Percentiles rank a stretch among this genome's conserved stretches.
phyloP scores from a whole-genome alignment of 108 stramenopile species.

The Nitzschia putrida region DNA sequence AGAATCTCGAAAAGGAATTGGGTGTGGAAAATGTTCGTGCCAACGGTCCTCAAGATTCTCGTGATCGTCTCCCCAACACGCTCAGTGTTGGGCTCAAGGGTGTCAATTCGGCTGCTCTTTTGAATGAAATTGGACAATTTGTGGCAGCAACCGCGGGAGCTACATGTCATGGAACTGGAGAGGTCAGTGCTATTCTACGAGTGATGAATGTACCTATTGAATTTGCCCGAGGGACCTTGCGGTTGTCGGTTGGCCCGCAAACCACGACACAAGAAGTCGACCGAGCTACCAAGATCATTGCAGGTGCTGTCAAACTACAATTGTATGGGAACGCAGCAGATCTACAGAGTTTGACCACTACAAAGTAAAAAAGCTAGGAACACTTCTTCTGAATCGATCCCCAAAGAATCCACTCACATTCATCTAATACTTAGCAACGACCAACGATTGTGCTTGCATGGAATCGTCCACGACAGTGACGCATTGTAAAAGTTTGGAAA shows the following conservation, averaged over 20 bases:
- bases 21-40: conserved; percentile 45
- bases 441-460: conserved; percentile 28
- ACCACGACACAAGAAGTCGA: conserved; percentile 84
- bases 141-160: conserved; percentile 93
- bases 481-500: conserved; percentile 26
- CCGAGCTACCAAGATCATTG: conserved; percentile 75
- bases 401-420: not conserved
- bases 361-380: not conserved
- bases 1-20: conserved; percentile 43
- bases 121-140: conserved; percentile 55
- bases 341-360: not conserved
- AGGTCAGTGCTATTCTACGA: conserved; percentile 75
- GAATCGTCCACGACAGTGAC: conserved; percentile 23
- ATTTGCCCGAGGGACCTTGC: conserved; percentile 86
- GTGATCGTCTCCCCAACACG: conserved; percentile 87
- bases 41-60: conserved; percentile 79
- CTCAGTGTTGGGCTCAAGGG: conserved; percentile 83
- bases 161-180: conserved; percentile 78
- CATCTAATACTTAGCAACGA: conserved; percentile 28
- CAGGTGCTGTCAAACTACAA: conserved; percentile 51
- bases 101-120: conserved; percentile 56
- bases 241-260: conserved; percentile 88
- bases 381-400: not conserved
- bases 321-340: conserved; percentile 6
- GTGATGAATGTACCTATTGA: conserved; percentile 86